Base-by-base conservation (phyloP, 768 basidiomycete genomes). In the Boletales sp. region DNA sequence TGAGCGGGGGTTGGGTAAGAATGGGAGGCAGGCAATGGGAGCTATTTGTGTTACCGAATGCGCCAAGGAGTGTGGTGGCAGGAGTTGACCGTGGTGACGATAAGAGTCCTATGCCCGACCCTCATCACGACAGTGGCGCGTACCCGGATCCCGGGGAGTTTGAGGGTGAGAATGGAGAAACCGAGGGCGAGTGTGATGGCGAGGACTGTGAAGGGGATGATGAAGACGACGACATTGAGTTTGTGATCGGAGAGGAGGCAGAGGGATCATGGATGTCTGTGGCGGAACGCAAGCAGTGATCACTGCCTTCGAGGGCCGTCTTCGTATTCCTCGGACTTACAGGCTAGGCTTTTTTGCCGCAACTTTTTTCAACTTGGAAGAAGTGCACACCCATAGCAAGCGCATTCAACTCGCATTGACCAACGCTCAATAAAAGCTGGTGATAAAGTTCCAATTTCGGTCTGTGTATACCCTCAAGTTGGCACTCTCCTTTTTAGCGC, bases 171-270 rank as follows among this genome's bases (percentile, higher is more conserved):
- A 51, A 55, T 21, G 63, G 59, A 15, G 64, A 61, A 13, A 51
- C 46, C 14, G 56, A 61, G 19, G 51, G 53, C 15, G 67, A 70
- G 14, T 68, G 50, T 13, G 70, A 73, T 21, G 67, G 61, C 17
- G 68, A 71, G 2, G 71, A 58, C 28, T 65, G 56, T 17, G 71
- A 75, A 2, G 68, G 52, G 8, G 72, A 85, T 10, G 84, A 85
- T 3, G 83, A 83, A 2, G 85, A 86, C n/a, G 85, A 86, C 31
- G 84, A 86, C 36, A 77, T 87, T n/a, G 84, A 79, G n/a, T 83
- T 87, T 55, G 84, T 87, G 35, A 77, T 87, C 63, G 79, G 78
- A 37, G 64, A 73, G 51, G 75, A 74, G 50, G 69, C 69, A n/a
- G 71, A 70, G 44, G 68, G 56, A 33, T 59, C 63, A 3, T 72